Evolutionary conservation across 2,329 filamentous ascomycete genomes (phyloP).

Genomic region (Meredithiella fracta): DNA sequence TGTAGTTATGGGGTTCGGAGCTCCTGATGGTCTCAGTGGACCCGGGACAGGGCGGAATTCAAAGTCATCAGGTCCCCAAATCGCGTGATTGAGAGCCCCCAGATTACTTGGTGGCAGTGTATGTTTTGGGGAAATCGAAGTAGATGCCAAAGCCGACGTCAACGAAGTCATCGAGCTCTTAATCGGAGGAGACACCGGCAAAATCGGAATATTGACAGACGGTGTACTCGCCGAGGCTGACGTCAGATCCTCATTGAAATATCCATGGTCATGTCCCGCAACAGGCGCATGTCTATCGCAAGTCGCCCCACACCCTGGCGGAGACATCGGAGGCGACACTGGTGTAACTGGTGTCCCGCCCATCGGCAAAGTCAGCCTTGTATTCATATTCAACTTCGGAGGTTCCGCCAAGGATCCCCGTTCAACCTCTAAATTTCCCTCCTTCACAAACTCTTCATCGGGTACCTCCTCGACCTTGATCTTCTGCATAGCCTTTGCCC

Average conservation of each 20-base stretch:
- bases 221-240: no score
- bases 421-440: no score
- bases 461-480: neutral
- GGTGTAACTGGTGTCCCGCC: neutral
- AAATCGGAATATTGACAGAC: neutral
- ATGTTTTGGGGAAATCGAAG: neutral
- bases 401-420: no score
- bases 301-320: neutral
- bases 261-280: neutral
- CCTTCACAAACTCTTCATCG: neutral
- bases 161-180: neutral
- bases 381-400: no score
- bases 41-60: neutral
- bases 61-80: conserved; percentile 9
- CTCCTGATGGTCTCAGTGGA: neutral
- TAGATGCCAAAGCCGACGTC: neutral
- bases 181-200: neutral
- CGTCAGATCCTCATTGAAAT: neutral
- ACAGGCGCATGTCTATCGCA: neutral
- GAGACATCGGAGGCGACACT: neutral
- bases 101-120: neutral
- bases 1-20: neutral
- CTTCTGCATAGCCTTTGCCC: neutral
- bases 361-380: no score
- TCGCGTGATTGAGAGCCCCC: neutral